Base-by-base conservation (phyloP, 768 basidiomycete genomes). In the Leucosporidium creatinivorum region DNA sequence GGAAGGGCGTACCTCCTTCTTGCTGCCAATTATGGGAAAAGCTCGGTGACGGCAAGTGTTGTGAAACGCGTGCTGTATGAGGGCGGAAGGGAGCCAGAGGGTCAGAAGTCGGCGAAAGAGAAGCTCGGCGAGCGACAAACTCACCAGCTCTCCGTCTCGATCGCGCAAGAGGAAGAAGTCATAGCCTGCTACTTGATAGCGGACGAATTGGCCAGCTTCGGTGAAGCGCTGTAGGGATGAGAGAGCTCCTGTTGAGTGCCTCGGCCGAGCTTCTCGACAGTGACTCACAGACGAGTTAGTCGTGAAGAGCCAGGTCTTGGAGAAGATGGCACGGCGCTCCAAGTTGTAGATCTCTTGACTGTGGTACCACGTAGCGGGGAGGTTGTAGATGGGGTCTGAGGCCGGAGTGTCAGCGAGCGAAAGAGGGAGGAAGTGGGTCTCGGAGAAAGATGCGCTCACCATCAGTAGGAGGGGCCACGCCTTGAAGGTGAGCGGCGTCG, bases 291-390 rank as follows among this genome's bases (percentile, higher is more conserved):
- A 55, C 2, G n/a, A 18, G 54, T 55, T 26, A 7, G 25, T 26
- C 5, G 54, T 17, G 7, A 55, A 26, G 17, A 55, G 54, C 54
- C 54, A 55, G 6, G 8, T 25, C 54, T 55, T 55, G 25, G 7
- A 7, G 54, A 55, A 55, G 54, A 55, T 55, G 54, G 54, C 54
- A 5, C 54, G n/a, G 2, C 54, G 54, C 54, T 55, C 54, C n/a
- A 55, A 26, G n/a, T 55, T 7, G 54, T 55, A 55, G 54, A 55
- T 55, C 17, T 55, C n/a, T 28, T 55, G n/a, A 55, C n/a, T 25
- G n/a, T 19, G 54, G 26, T 55, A 55, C 54, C 54, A 55, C 6
- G 28, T 55, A 6, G 54, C 54, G 7, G 54, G 54, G 25, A 55
- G 25, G 17, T 18, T 26, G 17, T 28, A 18, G 17, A 55, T 44